Conservation (phyloP, 352 stramenopile genomes). For the Thalassiosira exigua region DNA sequence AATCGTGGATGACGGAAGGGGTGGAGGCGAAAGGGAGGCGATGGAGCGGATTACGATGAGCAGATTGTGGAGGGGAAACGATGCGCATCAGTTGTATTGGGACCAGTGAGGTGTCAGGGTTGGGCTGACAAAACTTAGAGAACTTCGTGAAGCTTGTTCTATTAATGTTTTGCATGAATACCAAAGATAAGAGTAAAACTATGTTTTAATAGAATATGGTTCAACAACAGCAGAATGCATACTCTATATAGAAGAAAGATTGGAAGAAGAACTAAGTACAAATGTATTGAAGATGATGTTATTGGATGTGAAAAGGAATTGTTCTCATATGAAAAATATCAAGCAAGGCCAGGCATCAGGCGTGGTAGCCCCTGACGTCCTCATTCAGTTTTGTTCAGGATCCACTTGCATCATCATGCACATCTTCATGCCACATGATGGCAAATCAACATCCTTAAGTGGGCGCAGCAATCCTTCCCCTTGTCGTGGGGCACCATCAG, state of each 20-base stretch:
- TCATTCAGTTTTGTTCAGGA: no score
- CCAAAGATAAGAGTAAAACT: background rate
- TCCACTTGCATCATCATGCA: slow-evolving; percentile 41
- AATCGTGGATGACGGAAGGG: no score
- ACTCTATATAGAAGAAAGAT: background rate
- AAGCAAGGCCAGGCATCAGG: no score
- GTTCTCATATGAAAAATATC: no score
- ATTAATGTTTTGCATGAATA: background rate
- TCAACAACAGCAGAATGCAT: background rate
- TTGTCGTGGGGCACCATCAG: background rate
- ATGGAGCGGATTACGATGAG: background rate
- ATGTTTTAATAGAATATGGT: background rate
- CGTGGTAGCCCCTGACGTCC: no score
- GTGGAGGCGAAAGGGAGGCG: no score
- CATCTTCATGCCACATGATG: slow-evolving; percentile 52
- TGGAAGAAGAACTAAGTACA: no score
- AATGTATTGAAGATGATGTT: no score
- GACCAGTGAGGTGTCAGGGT: no score
- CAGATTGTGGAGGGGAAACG: background rate
- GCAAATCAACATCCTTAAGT: slow-evolving; percentile 42
- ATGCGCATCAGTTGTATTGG: background rate
- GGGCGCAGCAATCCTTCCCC: slow-evolving; percentile 39
- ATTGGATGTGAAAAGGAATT: no score
- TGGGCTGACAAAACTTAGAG: no score
- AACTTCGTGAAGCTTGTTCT: no score